Evolutionary conservation across 208 protist genomes (phyloP), one percentile per base, ranked within the genome.

Genomic region (Trypanosoma brucei): DNA sequence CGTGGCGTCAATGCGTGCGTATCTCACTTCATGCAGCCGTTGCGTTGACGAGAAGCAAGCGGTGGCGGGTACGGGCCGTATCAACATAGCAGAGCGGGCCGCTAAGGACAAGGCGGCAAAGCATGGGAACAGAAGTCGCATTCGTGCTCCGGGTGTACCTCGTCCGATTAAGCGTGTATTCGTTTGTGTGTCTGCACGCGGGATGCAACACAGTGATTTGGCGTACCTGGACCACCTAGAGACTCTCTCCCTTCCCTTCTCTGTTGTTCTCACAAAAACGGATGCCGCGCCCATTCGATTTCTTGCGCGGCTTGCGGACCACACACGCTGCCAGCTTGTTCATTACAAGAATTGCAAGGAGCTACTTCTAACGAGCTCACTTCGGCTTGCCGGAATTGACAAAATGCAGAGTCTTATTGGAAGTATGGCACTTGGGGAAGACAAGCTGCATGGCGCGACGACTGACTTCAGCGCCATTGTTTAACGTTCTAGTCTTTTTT

Each of bases 201-300:
- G 90, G 42, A 39, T 95, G 55, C 90, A 95, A 59, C 80, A 89
- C 61, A 46, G 66, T 7, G 90, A 95, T 75, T 72, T 72, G 34
- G 62, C 50, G 3, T 92, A 93, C 64, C 80, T 85, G 59, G 78
- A 92, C 54, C 48, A 84, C 38, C 79, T 95, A 14, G 81, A 95
- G 61, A 52, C 66, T 0, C 68, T 84, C 14, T 59, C 44, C 9
- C 75, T 95, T 35, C 86, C 86, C 13, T 95, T 95, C 46, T 69
- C 81, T 31, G 85, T 95, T 3, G 79, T 95, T 35, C 39, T 95
- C 30, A 92, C 86, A n/a, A 95, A 95, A 51, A 95, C 86, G 2
- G 90, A 95, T 55, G 77, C 78, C 22, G 85, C 83, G 0, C 86
- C 84, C 5, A 89, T 95, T 61, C 83, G 83, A 33, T 85, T 86